These are phyloP conservation scores for Cryoendolithus antarcticus DNA, from an alignment of 2,329 filamentous ascomycete species.

Conservation along the genomic window DNA sequence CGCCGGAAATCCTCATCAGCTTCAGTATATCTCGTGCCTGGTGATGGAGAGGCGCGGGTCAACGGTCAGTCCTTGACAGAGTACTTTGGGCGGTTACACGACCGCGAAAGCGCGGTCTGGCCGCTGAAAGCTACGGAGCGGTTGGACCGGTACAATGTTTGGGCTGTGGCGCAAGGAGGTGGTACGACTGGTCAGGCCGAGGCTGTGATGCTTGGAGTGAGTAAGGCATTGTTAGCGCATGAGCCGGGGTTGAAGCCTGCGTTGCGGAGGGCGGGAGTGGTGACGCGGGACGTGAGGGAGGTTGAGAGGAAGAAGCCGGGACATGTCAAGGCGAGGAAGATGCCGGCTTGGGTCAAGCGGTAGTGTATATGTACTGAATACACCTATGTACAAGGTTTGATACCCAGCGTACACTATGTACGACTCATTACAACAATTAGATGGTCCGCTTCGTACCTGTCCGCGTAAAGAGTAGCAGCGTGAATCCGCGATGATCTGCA, in stretches of 20 bases:
- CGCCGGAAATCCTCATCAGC: conserved; percentile 80
- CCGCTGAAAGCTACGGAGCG: conserved; percentile 69
- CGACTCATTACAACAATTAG: no score
- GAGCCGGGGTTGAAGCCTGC: conserved; percentile 84
- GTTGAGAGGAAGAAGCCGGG: conserved; percentile 99
- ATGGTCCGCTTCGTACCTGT: no score
- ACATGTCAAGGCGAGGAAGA: conserved; percentile 93
- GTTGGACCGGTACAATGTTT: conserved; percentile 94
- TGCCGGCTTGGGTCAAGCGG: conserved; percentile 93
- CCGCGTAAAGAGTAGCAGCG: no score
- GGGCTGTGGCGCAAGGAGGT: conserved; percentile 71
- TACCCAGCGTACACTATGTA: no score
- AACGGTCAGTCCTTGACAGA: conserved; percentile 79
- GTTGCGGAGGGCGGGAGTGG: conserved; percentile 71
- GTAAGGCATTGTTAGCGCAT: conserved; percentile 77
- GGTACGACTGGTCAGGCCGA: conserved; percentile 93
- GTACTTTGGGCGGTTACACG: conserved; percentile 76
- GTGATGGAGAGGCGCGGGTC: conserved; percentile 76
- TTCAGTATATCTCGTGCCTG: conserved; percentile 79
- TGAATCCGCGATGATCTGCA: no score
- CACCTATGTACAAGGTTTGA: neutral
- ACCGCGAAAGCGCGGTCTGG: conserved; percentile 91
- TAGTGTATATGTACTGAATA: conserved; percentile 19
- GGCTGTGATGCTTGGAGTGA: conserved; percentile 79
- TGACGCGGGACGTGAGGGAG: conserved; percentile 78